A percentile compares a stretch with the other conserved stretches of the same genome.
These are phyloP conservation scores for Phaeomoniella chlamydospora DNA, from an alignment of 2,329 filamentous ascomycete species.

Conservation along the genomic window DNA sequence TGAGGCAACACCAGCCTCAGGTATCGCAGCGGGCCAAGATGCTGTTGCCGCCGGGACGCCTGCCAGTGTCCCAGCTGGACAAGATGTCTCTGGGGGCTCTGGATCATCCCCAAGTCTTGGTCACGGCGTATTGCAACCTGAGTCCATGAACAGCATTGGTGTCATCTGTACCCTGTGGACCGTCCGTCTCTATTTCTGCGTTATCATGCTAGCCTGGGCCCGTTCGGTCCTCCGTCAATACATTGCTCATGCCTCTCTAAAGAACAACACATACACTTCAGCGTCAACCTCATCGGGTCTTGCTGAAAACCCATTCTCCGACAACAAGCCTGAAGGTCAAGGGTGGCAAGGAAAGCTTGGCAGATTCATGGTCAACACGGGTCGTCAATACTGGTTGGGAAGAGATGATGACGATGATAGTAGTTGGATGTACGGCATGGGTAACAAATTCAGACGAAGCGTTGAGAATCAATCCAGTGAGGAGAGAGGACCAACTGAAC, in stretches of 20 bases:
- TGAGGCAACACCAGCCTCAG: constrained; percentile 30
- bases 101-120: constrained; percentile 33
- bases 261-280: constrained; percentile 21
- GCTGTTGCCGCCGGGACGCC: constrained; percentile 25
- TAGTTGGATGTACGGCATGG: constrained; percentile 35
- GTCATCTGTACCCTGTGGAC: constrained; percentile 61
- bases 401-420: constrained; percentile 36
- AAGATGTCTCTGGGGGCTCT: constrained; percentile 10
- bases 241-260: constrained; percentile 35
- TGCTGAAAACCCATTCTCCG: constrained; percentile 54
- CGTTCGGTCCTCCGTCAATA: constrained; percentile 61
- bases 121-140: constrained; percentile 50
- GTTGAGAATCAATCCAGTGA: constrained; percentile 19
- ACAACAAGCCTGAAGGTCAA: constrained; percentile 55
- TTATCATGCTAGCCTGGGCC: constrained; percentile 73
- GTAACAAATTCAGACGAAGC: constrained; percentile 43
- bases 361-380: constrained; percentile 61
- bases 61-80: constrained; percentile 19
- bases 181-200: constrained; percentile 66
- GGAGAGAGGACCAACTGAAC: constrained; percentile 30
- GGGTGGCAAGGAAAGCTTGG: constrained; percentile 70
- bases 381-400: constrained; percentile 69
- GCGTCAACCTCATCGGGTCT: constrained; percentile 30
- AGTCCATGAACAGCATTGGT: constrained; percentile 61
- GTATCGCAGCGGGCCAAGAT: constrained; percentile 33